Evolutionary conservation across 148 eudicot species (phyloP), one percentile per base, ranked within the genome.

Genomic region (Polygonum maritimum): DNA sequence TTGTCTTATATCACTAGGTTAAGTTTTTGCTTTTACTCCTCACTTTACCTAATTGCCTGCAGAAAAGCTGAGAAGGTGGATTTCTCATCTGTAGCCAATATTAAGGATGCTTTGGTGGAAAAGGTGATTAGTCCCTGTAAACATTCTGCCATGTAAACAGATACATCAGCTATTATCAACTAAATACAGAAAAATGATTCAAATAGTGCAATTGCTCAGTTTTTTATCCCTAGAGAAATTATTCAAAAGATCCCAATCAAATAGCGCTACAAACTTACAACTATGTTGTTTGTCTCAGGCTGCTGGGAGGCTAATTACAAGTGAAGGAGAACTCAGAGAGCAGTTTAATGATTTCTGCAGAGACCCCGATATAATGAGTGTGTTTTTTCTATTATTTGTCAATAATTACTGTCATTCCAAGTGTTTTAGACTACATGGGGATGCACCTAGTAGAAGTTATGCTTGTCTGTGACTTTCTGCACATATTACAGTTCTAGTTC

Each of bases 21-120:
- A 38, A 69, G 48, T 69, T 69, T 16, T 41, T 36, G 8, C 21
- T 38, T 41, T 71, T 2, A 8, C 75, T 35, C 54, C 75, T 72
- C 49, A 19, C 75, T 72, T 72, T 36, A 19, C 45, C 13, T 3
- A 72, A 41, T 41, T 22, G 13, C 38, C 33, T 19, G 33, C 75
- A 67, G 97, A 79, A 83, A 88, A 80, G 83, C 77, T 76, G 94
- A 92, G 44, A 86, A 84, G 81, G 94, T 95, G 69, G 83, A 89
- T 75, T 88, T 79, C 80, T 72, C 87, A 69, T 71, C 84, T 71
- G 87, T 89, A 74, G 96, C 96, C 67, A 87, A 88, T 38, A 78
- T 95, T 74, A 95, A 95, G 81, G 91, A 90, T 90, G 91, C 94
- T 77, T 79, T 95, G 87, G 82, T 95, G 76, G 85, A 86, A 75